Conservation (phyloP, 2,329 filamentous ascomycete genomes). For the Neofusicoccum ribis region DNA sequence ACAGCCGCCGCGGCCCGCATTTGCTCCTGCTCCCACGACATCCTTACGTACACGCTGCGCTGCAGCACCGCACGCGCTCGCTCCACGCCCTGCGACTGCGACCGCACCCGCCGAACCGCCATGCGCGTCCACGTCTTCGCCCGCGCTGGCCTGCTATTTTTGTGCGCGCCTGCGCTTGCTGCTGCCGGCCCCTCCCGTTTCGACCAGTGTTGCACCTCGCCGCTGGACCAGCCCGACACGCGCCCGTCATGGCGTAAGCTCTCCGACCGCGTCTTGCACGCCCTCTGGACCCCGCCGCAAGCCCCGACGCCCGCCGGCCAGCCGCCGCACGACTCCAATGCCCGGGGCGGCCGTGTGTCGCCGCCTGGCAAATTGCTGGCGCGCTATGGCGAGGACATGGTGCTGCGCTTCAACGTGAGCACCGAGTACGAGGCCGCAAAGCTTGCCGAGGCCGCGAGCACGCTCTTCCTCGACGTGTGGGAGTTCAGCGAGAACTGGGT, state of each 20-base stretch:
- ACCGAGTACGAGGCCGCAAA: constrained; percentile 67
- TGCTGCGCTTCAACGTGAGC: constrained; percentile 82
- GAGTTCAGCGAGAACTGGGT: constrained; percentile 78
- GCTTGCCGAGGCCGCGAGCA: constrained; percentile 70
- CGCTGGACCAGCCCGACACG: constrained; percentile 22
- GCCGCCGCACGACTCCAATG: neutral
- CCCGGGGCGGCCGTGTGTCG: constrained; percentile 7
- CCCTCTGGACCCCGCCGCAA: constrained; percentile 3
- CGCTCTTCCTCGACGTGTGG: constrained; percentile 88
- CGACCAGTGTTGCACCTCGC: constrained; percentile 20
- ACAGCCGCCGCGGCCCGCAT: neutral
- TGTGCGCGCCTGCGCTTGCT: constrained; percentile 30
- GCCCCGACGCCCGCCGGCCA: neutral
- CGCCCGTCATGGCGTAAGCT: constrained; percentile 37
- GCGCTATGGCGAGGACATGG: constrained; percentile 76
- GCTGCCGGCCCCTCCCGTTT: constrained; percentile 35
- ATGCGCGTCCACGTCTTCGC: constrained; percentile 25
- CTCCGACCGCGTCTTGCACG: constrained; percentile 36
- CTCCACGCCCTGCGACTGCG: neutral
- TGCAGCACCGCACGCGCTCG: constrained; percentile 11
- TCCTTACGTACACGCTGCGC: constrained; percentile 7
- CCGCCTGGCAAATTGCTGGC: constrained; percentile 34
- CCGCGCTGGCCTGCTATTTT: constrained; percentile 31
- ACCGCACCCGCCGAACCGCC: neutral
- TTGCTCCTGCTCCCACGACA: neutral